Conservation (phyloP, 768 basidiomycete genomes). For the Steccherinum ochraceum region DNA sequence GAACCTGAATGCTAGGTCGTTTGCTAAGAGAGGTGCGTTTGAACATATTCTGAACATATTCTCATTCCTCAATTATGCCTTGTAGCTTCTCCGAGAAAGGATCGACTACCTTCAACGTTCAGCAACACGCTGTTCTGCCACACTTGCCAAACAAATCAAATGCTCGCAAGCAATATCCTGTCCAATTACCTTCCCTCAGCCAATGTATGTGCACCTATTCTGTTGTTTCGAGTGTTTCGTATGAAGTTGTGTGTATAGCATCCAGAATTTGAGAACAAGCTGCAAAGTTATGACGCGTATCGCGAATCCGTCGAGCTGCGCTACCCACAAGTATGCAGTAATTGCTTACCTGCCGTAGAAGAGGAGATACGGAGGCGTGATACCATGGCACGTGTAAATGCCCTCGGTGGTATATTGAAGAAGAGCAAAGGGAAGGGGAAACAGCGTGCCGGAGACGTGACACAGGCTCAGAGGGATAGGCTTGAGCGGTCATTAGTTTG, state of each 20-base stretch:
- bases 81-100: constrained; percentile 61
- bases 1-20: constrained; percentile 59
- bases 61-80: background rate
- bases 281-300: constrained; percentile 65
- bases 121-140: constrained; percentile 70
- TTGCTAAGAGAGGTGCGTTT: constrained; percentile 62
- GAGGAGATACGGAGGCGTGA: constrained; percentile 75
- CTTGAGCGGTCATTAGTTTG: constrained; percentile 44
- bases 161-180: constrained; percentile 77
- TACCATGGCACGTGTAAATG: constrained; percentile 73
- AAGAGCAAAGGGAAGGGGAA: constrained; percentile 60
- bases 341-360: constrained; percentile 74
- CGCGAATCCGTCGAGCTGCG: constrained; percentile 67
- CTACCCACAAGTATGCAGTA: constrained; percentile 81
- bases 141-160: constrained; percentile 89
- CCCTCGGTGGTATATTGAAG: constrained; percentile 65
- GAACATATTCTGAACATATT: background rate
- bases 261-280: constrained; percentile 60
- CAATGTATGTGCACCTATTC: constrained; percentile 43
- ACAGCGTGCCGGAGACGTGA: constrained; percentile 41
- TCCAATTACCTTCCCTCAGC: constrained; percentile 83
- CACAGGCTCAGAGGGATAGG: constrained; percentile 35
- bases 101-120: constrained; percentile 60
- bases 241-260: constrained; percentile 39
- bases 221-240: background rate